A percentile compares a stretch with the other conserved stretches of the same genome.
These are phyloP conservation scores for Dunaliella sp. DNA, from an alignment of 139 green algal genomes.

Conservation along the genomic window DNA sequence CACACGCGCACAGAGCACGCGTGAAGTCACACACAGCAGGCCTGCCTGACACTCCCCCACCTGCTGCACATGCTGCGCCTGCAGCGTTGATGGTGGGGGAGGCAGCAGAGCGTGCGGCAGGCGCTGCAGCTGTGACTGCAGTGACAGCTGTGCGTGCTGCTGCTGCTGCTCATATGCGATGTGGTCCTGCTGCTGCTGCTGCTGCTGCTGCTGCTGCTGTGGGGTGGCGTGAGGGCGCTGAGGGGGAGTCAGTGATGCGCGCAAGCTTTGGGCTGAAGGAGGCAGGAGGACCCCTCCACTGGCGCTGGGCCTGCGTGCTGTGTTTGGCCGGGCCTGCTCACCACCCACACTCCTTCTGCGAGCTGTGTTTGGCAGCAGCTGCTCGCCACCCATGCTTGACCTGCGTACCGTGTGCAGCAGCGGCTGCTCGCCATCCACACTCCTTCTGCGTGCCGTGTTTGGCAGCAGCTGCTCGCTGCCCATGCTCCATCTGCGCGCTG, in stretches of 20 bases:
- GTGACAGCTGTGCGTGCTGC: neutral
- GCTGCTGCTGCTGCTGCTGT: neutral
- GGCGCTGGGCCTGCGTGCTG: neutral
- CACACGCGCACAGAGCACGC: too few relatives aligned
- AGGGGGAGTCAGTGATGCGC: too few relatives aligned
- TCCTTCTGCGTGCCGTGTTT: too few relatives aligned
- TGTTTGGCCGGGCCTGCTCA: neutral
- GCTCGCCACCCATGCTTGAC: too few relatives aligned
- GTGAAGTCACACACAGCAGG: too few relatives aligned
- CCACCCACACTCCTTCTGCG: neutral
- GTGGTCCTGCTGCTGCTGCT: neutral
- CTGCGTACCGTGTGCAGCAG: too few relatives aligned
- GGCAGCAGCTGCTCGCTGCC: too few relatives aligned
- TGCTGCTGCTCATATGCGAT: neutral
- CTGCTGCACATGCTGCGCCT: neutral
- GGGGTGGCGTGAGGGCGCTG: neutral
- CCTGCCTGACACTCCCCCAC: neutral
- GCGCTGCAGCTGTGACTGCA: neutral
- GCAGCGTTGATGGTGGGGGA: neutral
- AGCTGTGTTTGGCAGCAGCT: too few relatives aligned
- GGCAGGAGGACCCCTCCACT: neutral
- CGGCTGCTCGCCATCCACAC: too few relatives aligned
- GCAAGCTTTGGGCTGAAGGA: too few relatives aligned
- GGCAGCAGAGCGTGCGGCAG: neutral
- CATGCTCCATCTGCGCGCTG: too few relatives aligned